A percentile compares a stretch with the other conserved stretches of the same genome.
Conservation (phyloP, 805 yeast species). For the Yamadazyma nakazawae region DNA sequence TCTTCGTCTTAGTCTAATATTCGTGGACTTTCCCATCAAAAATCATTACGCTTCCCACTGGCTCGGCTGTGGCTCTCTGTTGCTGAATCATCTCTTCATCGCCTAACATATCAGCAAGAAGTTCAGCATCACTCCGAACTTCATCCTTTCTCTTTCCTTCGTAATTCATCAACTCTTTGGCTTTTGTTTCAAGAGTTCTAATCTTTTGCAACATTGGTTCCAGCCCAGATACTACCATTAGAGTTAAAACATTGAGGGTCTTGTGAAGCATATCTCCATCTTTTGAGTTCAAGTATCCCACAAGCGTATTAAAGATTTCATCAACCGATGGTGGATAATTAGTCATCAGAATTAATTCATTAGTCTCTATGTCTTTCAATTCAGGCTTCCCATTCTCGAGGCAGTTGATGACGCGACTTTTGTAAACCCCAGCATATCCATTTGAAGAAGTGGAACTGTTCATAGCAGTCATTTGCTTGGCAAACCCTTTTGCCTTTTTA, state of each 20-base stretch:
- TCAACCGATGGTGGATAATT: not conserved
- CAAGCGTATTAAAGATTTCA: not conserved
- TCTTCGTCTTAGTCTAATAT: not conserved
- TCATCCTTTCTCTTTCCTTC: not conserved
- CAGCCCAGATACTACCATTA: not conserved
- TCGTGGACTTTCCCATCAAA: not conserved
- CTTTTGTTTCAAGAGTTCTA: not conserved
- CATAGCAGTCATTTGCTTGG: not conserved
- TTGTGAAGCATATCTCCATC: not conserved
- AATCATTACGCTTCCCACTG: not conserved
- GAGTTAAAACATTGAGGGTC: not conserved
- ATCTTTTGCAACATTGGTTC: not conserved
- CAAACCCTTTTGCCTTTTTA: not conserved
- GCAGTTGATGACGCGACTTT: not conserved
- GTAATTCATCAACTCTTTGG: not conserved
- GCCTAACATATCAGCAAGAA: not conserved
- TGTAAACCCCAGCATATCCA: not conserved
- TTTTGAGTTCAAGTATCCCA: not conserved
- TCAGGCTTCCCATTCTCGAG: not conserved
- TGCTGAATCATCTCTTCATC: not conserved
- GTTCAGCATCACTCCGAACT: not conserved
- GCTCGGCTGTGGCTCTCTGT: not conserved
- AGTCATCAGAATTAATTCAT: not conserved
- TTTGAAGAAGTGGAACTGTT: not conserved
- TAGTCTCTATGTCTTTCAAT: not conserved